These are phyloP conservation scores for Neurospora sp. DNA, from an alignment of 2,329 filamentous ascomycete species.

Conservation along the genomic window DNA sequence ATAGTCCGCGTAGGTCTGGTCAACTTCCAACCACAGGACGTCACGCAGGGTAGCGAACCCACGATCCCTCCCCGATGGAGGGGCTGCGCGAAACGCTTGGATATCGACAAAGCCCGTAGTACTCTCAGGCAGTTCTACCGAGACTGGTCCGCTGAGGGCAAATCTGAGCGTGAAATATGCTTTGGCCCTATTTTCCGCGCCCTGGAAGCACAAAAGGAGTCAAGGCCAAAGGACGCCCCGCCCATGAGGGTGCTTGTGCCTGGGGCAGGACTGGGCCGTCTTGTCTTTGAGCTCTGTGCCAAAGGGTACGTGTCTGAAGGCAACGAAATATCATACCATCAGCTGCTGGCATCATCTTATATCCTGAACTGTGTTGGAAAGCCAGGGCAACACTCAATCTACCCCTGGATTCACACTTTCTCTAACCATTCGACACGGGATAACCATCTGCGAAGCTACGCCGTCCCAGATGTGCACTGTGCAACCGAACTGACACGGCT, in stretches of 20 bases:
- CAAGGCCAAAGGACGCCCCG: constrained; percentile 14
- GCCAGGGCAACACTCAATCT: constrained; percentile 59
- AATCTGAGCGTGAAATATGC: constrained; percentile 61
- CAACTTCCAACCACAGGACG: constrained; percentile 46
- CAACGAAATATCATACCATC: constrained; percentile 95
- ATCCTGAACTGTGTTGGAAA: constrained; percentile 58
- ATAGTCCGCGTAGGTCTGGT: constrained; percentile 63
- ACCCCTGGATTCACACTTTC: constrained; percentile 80
- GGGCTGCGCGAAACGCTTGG: constrained; percentile 57
- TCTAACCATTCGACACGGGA: constrained; percentile 69
- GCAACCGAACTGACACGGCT: constrained; percentile 38
- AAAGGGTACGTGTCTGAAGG: constrained; percentile 70
- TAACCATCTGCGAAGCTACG: constrained; percentile 65
- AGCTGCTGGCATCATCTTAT: constrained; percentile 75
- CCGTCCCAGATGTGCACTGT: constrained; percentile 74
- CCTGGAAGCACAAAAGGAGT: constrained; percentile 36
- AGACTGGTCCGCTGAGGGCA: constrained; percentile 81
- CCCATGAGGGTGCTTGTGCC: constrained; percentile 67
- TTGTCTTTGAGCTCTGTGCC: constrained; percentile 78
- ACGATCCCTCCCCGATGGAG: constrained; percentile 54
- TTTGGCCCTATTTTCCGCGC: constrained; percentile 64
- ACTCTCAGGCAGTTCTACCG: constrained; percentile 90
- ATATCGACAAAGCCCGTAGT: constrained; percentile 85
- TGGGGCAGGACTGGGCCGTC: constrained; percentile 75
- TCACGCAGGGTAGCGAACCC: constrained; percentile 28